Percentiles rank a stretch among this genome's conserved stretches.
phyloP scores from a whole-genome alignment of 768 basidiomycete genomes.

The Podaxis sp. region DNA sequence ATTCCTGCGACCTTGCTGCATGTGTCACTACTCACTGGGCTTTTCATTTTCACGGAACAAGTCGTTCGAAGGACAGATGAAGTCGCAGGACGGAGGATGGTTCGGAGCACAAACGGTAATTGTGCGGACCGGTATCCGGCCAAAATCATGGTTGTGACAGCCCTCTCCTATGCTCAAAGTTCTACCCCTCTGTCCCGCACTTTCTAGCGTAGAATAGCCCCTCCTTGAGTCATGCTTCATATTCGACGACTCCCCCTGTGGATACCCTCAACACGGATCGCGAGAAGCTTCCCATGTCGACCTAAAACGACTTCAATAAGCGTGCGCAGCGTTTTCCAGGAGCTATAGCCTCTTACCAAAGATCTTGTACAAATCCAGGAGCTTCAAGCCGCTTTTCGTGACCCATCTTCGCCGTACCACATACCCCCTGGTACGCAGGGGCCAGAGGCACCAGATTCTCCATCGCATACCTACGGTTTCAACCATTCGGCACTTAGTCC shows the following conservation, averaged over 20 bases:
- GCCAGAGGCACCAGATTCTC: slow-evolving; percentile 57
- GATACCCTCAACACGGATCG: not conserved
- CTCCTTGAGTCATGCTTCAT: not conserved
- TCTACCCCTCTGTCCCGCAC: not conserved
- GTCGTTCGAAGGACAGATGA: no score
- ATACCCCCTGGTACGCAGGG: slow-evolving; percentile 58
- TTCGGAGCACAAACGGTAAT: not conserved
- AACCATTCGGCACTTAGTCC: slow-evolving; percentile 9
- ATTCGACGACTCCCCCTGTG: not conserved
- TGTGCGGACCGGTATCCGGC: not conserved
- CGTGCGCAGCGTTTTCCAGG: not conserved
- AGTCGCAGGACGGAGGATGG: no score
- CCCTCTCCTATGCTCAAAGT: not conserved
- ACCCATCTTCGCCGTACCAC: slow-evolving; percentile 66
- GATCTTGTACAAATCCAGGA: slow-evolving; percentile 35
- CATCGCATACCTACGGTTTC: slow-evolving; percentile 15
- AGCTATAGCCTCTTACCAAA: not conserved
- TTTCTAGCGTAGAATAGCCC: no score
- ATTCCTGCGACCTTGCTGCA: no score
- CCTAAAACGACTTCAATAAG: slow-evolving; percentile 9
- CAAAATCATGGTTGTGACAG: not conserved
- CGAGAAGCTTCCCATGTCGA: not conserved
- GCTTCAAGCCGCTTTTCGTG: slow-evolving; percentile 59
- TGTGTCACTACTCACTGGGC: no score
- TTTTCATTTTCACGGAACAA: no score